These are phyloP conservation scores for Leishmania amazonensis DNA, from an alignment of 208 protist species.

Conservation along the genomic window DNA sequence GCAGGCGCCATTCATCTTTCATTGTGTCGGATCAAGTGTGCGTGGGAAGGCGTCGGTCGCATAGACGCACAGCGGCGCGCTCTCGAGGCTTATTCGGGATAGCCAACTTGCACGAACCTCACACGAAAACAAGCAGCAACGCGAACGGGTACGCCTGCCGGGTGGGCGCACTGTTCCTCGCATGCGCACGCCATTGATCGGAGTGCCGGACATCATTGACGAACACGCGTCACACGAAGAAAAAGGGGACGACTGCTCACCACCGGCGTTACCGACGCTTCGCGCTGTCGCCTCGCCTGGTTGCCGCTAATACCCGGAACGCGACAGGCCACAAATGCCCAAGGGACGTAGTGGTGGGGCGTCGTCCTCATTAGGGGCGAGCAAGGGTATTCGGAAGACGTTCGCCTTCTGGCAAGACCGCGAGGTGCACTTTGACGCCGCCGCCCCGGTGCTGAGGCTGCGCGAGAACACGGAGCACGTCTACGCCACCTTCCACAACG, in stretches of 20 bases:
- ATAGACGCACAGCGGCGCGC: neutral
- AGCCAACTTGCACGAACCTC: neutral
- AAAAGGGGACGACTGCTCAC: neutral
- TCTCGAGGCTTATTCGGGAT: neutral
- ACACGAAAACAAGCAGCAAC: neutral
- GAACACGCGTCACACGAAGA: neutral
- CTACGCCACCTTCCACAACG: slow-evolving; percentile 74
- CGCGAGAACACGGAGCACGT: slow-evolving; percentile 77
- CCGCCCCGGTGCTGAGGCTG: slow-evolving; percentile 43
- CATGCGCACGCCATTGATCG: neutral
- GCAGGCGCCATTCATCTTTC: neutral
- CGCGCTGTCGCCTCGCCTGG: neutral
- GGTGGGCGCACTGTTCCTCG: neutral
- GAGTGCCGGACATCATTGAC: neutral
- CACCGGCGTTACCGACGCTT: neutral
- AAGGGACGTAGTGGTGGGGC: slow-evolving; percentile 1
- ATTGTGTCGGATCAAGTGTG: neutral
- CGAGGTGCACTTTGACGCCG: slow-evolving; percentile 95
- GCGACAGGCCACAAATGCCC: neutral
- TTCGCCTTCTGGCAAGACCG: slow-evolving; percentile 94
- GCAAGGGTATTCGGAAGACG: slow-evolving; percentile 37
- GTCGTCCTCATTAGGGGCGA: slow-evolving; percentile 1
- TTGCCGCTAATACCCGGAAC: neutral
- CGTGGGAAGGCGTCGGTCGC: neutral
- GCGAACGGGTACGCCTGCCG: neutral